Conservation (phyloP, 352 stramenopile genomes). For the Elongisporangium undulatum region DNA sequence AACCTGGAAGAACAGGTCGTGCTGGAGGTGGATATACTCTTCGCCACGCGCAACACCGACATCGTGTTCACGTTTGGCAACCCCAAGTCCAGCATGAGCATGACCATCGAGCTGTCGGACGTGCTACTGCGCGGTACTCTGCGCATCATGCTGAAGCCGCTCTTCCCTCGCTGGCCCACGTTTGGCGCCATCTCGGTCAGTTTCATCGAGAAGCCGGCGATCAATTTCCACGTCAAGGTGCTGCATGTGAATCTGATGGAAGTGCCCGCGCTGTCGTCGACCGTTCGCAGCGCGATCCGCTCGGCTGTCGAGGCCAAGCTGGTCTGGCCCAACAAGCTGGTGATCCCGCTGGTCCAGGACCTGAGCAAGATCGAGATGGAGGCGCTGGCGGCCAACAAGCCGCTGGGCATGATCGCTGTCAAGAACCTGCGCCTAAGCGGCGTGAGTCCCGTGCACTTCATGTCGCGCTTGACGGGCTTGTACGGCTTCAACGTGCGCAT, state of each 20-base stretch:
- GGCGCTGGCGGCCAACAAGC: constrained; percentile 27
- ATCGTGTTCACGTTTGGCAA: constrained; percentile 40
- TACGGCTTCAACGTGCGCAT: constrained; percentile 29
- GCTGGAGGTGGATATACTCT: constrained; percentile 35
- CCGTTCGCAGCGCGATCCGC: constrained; percentile 33
- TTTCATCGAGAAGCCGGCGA: constrained; percentile 38
- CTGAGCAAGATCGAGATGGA: constrained; percentile 45
- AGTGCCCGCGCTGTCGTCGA: constrained; percentile 32
- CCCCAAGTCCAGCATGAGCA: constrained; percentile 20
- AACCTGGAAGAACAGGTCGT: constrained; percentile 40
- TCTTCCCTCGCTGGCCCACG: constrained; percentile 40
- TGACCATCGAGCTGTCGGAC: constrained; percentile 39
- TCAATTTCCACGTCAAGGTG: constrained; percentile 41
- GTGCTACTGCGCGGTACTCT: constrained; percentile 36
- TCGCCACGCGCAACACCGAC: constrained; percentile 38
- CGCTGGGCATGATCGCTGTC: constrained; percentile 33
- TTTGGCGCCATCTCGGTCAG: constrained; percentile 33
- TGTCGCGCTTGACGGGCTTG: constrained; percentile 29
- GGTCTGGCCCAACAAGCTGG: constrained; percentile 41
- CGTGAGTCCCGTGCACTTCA: constrained; percentile 16
- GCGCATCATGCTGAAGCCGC: constrained; percentile 35
- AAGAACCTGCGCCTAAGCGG: constrained; percentile 26
- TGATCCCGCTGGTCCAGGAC: constrained; percentile 38
- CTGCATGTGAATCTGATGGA: constrained; percentile 42
- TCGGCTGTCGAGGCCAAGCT: constrained; percentile 23